Evolutionary conservation across 805 yeast genomes (phyloP), one percentile per base, ranked within the genome.

Genomic region (Candida rishiriensis): DNA sequence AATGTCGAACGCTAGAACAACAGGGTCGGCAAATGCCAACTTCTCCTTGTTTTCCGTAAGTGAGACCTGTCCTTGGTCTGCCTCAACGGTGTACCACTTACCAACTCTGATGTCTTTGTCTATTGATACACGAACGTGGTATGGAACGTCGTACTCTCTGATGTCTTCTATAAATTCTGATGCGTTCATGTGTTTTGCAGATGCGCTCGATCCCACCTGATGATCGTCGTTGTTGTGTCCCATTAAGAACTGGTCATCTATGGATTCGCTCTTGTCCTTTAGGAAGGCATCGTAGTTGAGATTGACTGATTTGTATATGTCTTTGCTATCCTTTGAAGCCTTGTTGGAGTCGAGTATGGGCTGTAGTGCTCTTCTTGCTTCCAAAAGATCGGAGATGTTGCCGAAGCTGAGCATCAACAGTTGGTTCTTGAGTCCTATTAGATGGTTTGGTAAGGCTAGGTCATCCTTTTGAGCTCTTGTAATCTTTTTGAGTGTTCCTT

Each of bases 1-100:
- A 43, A 93, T 93, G 75, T 93, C 99, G 61, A 88, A 93, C 0
- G 99, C 99, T 58, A 93, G 63, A 1, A 95, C 91, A 8, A 93
- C 97, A 0, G 98, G 98, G 62, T 93, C 99, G 3, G 99, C 96
- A 66, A 95, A 95, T 33, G 95, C 95, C 39, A 90, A 83, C 54
- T 85, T 82, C 29, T 85, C 88, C 14, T 74, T 70, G 47, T 82
- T 77, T 56, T 83, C 89, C 14, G 67, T 71, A 26, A 86, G 63
- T 10, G 65, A 66, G 3, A 81, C 68, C 12, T 72, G 70, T 0
- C 83, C 83, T 37, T 80, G 77, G 15, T 71, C 73, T 4, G 84
- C 84, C 39, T 77, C 77, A 1, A 90, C 91, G 26, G 78, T 75
- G 61, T 91, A 93, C 99, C 99, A 93, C 64, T 90, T 90, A 14